Evolutionary conservation across 1,284 basidiomycete genomes (phyloP).

Genomic region (Pterulicium gracile): DNA sequence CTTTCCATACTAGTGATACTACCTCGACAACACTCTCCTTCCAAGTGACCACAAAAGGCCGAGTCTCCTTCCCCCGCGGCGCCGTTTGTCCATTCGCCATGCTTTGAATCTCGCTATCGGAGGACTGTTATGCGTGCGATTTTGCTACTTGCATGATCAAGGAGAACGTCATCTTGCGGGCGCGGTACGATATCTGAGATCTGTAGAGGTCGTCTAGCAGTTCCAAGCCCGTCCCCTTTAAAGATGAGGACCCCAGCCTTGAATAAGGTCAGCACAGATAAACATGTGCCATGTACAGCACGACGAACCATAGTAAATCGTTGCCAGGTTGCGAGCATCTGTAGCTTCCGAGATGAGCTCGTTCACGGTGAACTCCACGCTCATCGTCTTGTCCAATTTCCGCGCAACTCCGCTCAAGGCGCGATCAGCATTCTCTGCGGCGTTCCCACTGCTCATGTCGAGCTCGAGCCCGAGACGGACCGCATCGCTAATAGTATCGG

Average conservation of each 20-base stretch:
- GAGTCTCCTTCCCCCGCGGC: not conserved
- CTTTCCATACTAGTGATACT: no score
- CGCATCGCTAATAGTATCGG: constrained; percentile 13
- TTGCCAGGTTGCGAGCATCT: constrained; percentile 65
- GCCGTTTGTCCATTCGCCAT: not conserved
- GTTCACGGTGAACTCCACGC: constrained; percentile 90
- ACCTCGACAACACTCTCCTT: no score
- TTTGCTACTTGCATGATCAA: not conserved
- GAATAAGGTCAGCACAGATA: not conserved
- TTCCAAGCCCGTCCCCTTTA: no score
- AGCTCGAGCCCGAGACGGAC: constrained; percentile 35
- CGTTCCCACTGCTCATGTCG: constrained; percentile 52
- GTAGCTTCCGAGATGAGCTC: constrained; percentile 87
- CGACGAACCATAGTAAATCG: constrained; percentile 52
- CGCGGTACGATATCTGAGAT: no score
- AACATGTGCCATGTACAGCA: not conserved
- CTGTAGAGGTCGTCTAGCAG: not conserved
- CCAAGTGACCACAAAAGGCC: no score
- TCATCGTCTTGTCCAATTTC: constrained; percentile 79
- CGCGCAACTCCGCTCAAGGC: constrained; percentile 69
- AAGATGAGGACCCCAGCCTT: constrained; percentile 27
- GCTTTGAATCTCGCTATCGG: not conserved
- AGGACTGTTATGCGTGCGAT: not conserved
- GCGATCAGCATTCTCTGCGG: constrained; percentile 83
- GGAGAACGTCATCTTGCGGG: not conserved